These are phyloP conservation scores for Acidiella bohemica DNA, from an alignment of 495 filamentous ascomycete species.

Conservation along the genomic window DNA sequence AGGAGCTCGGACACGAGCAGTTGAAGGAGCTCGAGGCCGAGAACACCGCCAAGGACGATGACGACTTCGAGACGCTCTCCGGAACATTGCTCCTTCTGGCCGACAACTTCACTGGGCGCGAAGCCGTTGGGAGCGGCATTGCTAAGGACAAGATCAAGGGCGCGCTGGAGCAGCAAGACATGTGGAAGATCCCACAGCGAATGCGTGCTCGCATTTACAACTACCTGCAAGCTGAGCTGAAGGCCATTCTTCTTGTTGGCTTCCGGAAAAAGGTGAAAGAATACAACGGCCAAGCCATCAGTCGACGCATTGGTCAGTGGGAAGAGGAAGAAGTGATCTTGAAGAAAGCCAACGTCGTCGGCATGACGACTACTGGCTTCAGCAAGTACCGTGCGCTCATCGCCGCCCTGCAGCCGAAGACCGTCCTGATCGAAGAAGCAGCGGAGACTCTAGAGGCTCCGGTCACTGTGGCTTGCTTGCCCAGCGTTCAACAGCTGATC, in stretches of 20 bases:
- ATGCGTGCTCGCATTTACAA: slow-evolving; percentile 48
- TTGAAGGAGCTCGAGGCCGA: slow-evolving; percentile 54
- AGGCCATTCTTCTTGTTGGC: slow-evolving; percentile 30
- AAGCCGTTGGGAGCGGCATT: slow-evolving; percentile 12
- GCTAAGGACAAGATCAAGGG: slow-evolving; percentile 26
- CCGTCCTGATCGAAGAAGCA: slow-evolving; percentile 63
- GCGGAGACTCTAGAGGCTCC: slow-evolving; percentile 59
- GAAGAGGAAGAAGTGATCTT: slow-evolving; percentile 42
- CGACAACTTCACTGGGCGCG: slow-evolving; percentile 36
- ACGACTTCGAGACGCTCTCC: slow-evolving; percentile 41
- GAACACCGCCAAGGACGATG: slow-evolving; percentile 33
- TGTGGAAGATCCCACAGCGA: slow-evolving; percentile 43
- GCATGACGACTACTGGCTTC: slow-evolving; percentile 73
- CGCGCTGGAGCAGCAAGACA: slow-evolving; percentile 30
- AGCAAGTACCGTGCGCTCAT: slow-evolving; percentile 73
- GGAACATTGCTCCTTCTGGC: slow-evolving; percentile 36
- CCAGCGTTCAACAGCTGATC: slow-evolving; percentile 58
- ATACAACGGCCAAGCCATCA: slow-evolving; percentile 33
- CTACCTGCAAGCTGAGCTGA: slow-evolving; percentile 35
- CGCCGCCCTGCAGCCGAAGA: slow-evolving; percentile 50
- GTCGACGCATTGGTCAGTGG: slow-evolving; percentile 41
- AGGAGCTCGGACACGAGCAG: slow-evolving; percentile 52
- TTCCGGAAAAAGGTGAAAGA: slow-evolving; percentile 32
- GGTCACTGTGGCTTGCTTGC: slow-evolving; percentile 48
- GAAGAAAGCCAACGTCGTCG: slow-evolving; percentile 44